Evolutionary conservation across 208 protist species (phyloP), one percentile per base, ranked within the genome.

Genomic region (Jaenimonas drosophilae): DNA sequence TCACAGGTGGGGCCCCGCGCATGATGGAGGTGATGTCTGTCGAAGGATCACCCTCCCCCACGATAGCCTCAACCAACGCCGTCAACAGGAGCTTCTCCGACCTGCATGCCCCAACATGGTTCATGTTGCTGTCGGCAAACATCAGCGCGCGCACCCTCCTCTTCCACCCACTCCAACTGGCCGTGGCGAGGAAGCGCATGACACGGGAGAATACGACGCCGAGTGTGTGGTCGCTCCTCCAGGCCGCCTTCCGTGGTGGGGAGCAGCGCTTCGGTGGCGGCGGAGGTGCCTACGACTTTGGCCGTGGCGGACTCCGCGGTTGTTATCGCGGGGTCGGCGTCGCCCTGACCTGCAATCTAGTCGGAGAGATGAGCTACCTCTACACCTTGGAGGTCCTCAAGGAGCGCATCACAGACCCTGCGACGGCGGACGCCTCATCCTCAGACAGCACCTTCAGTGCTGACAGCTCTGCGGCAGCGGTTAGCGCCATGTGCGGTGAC

Each of bases 61-160:
- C n/a, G n/a, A n/a, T n/a, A n/a, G n/a, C n/a, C n/a, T n/a, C n/a
- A n/a, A 86, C 79, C 0, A 93, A 84, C 38, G 85, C 85, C 3
- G 80, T 90, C 27, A 90, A 57, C 12, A 76, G 85, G 9, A 61
- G 58, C 50, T 54, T 88, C 40, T 88, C 77, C 25, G 72, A 93
- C 53, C 45, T 93, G 25, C 77, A 93, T 63, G 59, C 63, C 9
- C 73, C 80, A 27, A 89, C 79, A 3, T 93, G 85, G 81, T 44
- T 88, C 24, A 66, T 51, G 5, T 64, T 89, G 25, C 57, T 90
- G 14, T 52, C 68, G 9, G 44, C 65, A 28, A 90, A 82, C 56
- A 77, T 80, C 25, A 46, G 54, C 3, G 60, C 64, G 2, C 76
- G 80, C 17, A 88, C 80, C 0, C n/a, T 84, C n/a, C 32, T 93